phyloP scores from a whole-genome alignment of 371 early-diverging fungal genomes.

The Syncephalis plumigaleata region DNA sequence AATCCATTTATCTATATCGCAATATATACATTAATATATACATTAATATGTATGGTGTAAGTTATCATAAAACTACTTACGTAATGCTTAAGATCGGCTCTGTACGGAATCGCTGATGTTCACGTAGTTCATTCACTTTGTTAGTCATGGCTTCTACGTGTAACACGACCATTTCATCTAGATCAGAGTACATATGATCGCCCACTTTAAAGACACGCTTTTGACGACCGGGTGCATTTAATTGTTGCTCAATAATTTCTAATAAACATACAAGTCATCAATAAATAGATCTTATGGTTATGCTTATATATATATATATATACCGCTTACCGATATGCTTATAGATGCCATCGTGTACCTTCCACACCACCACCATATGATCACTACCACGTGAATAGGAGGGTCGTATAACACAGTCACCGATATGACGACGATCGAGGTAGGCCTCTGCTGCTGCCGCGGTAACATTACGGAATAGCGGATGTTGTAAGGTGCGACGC shows the following conservation, averaged over 20 bases:
- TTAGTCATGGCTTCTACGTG: slow-evolving; percentile 69
- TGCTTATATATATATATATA: neutral
- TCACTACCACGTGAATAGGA: slow-evolving; percentile 62
- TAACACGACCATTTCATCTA: slow-evolving; percentile 81
- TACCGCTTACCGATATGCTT: slow-evolving; percentile 59
- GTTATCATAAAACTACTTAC: slow-evolving; percentile 7
- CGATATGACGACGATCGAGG: slow-evolving; percentile 41
- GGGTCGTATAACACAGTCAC: slow-evolving; percentile 83
- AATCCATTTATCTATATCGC: slow-evolving; percentile 17
- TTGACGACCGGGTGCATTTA: slow-evolving; percentile 16
- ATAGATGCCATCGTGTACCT: slow-evolving; percentile 63
- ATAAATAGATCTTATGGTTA: neutral
- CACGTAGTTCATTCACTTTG: slow-evolving; percentile 42
- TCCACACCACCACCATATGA: slow-evolving; percentile 87
- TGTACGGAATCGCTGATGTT: slow-evolving; percentile 37
- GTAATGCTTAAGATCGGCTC: slow-evolving; percentile 16
- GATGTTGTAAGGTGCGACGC: slow-evolving; percentile 55
- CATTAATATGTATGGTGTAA: neutral
- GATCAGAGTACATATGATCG: slow-evolving; percentile 45
- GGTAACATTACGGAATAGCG: slow-evolving; percentile 61
- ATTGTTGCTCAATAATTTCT: slow-evolving; percentile 66
- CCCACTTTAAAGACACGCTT: slow-evolving; percentile 28
- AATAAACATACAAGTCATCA: neutral
- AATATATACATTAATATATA: neutral
- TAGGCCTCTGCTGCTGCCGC: slow-evolving; percentile 57